Evolutionary conservation across 768 basidiomycete species (phyloP), one percentile per base, ranked within the genome.

Genomic region (Leccinum boreale): DNA sequence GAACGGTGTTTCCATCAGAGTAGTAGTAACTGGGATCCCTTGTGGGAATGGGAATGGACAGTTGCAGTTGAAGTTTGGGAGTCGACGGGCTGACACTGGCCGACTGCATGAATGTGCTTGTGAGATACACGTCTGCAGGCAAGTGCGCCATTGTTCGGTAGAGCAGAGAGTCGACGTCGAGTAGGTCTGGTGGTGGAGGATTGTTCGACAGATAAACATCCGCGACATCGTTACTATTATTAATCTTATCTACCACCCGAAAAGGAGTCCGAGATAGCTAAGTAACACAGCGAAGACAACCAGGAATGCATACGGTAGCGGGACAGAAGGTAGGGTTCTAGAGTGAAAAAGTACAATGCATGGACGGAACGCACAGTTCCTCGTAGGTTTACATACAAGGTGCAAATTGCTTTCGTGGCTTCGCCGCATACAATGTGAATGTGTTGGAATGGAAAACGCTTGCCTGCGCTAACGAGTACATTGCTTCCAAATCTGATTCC

Each of bases 21-120:
- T 71, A 70, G 61, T 75, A 83, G 57, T 77, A 81, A 28, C 71
- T 66, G 1, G 71, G 61, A 53, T 81, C 77, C 44, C 73, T 70
- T 51, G 57, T 64, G n/a, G 71, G 71, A 56, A 72, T 72, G 19
- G 69, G 69, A 50, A 70, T 71, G 47, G 72, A 72, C 1, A 72
- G 53, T 24, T 72, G 70, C 17, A 72, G 62, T 14, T 72, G 70
- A 3, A 72, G 72, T n/a, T 70, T 72, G 1, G 71, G 71, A 0
- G 72, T 72, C 1, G 72, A 70, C 0, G 71, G 71, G 52, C 71
- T 74, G 44, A 62, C 61, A 36, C 65, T 58, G 21, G 55, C 66
- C 48, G 72, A 72, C 54, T 74, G 71, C 71, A 72, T 74, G 51
- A 72, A 72, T 6, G 67, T 64, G 57, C 44, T 68, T 17, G 70